These are phyloP conservation scores for Kernera saxatilis DNA, from an alignment of 345 rosid genomes.

Conservation along the genomic window DNA sequence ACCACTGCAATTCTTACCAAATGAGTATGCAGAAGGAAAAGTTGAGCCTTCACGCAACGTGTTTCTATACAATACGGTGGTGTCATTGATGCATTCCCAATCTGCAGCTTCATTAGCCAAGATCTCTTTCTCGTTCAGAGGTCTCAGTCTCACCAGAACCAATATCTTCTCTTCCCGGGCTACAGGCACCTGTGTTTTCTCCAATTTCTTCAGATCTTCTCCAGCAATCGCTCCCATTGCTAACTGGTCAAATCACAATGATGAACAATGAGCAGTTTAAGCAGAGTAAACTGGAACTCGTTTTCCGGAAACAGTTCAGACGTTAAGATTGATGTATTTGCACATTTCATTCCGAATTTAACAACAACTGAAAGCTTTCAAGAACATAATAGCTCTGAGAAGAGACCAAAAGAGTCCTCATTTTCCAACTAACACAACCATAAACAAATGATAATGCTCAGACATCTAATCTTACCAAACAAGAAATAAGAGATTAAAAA, in stretches of 20 bases:
- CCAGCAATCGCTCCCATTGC: slow-evolving; percentile 77
- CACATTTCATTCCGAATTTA: slow-evolving; percentile 32
- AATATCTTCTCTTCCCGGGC: slow-evolving; percentile 83
- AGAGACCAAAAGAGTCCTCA: slow-evolving; percentile 39
- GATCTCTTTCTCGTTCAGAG: slow-evolving; percentile 84
- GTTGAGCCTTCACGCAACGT: slow-evolving; percentile 92
- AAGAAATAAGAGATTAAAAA: slow-evolving; percentile 26
- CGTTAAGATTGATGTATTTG: slow-evolving; percentile 42
- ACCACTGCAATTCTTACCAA: slow-evolving; percentile 51
- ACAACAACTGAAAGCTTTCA: slow-evolving; percentile 11
- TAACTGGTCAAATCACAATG: slow-evolving; percentile 32
- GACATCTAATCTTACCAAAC: slow-evolving; percentile 37
- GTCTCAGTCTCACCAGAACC: slow-evolving; percentile 90
- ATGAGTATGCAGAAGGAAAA: slow-evolving; percentile 81
- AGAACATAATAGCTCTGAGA: slow-evolving; percentile 33
- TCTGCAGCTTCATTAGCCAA: slow-evolving; percentile 69
- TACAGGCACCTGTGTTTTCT: slow-evolving; percentile 55
- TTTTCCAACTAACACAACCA: slow-evolving; percentile 48
- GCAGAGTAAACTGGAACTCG: slow-evolving; percentile 17
- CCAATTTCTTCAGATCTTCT: slow-evolving; percentile 67
- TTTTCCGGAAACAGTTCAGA: slow-evolving; percentile 36
- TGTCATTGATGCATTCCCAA: slow-evolving; percentile 95
- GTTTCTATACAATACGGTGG: slow-evolving; percentile 79
- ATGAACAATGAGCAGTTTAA: slow-evolving; percentile 17
- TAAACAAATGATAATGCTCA: slow-evolving; percentile 33